These are phyloP conservation scores for Monosporascus sp. DNA, from an alignment of 2,329 filamentous ascomycete genomes.

Conservation along the genomic window DNA sequence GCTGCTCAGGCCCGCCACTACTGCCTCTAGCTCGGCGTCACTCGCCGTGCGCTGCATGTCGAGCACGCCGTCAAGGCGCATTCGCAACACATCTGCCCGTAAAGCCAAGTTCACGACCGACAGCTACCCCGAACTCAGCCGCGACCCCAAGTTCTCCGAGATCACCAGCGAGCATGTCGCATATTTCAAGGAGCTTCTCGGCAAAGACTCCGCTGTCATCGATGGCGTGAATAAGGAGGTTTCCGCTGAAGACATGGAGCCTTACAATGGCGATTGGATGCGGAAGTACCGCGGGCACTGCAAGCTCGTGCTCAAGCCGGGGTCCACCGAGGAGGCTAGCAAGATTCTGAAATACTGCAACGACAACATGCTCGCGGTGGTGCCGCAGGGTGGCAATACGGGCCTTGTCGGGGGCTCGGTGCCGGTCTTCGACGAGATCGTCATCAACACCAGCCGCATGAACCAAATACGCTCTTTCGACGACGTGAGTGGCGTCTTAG, in stretches of 20 bases:
- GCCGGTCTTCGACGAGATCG: conserved; percentile 96
- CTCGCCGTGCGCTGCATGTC: conserved; percentile 18
- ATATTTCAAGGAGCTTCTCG: conserved; percentile 77
- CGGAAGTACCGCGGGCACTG: conserved; percentile 93
- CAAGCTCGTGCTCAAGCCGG: conserved; percentile 79
- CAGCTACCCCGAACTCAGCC: conserved; percentile 76
- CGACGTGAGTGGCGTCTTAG: conserved; percentile 82
- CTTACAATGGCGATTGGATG: conserved; percentile 99
- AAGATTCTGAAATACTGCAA: conserved; percentile 93
- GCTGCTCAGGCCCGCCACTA: conserved; percentile 10
- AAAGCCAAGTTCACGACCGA: conserved; percentile 74
- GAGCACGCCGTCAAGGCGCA: conserved; percentile 18
- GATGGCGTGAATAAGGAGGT: conserved; percentile 73
- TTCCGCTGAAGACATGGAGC: conserved; percentile 71
- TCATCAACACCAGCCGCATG: conserved; percentile 86
- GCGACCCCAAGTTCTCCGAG: conserved; percentile 68
- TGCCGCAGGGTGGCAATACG: conserved; percentile 95
- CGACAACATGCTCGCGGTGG: conserved; percentile 82
- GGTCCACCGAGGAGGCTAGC: conserved; percentile 81
- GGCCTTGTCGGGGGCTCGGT: conserved; percentile 93
- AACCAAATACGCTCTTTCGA: conserved; percentile 89
- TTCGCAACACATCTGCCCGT: conserved; percentile 20
- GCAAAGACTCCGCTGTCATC: conserved; percentile 71
- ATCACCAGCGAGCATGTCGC: conserved; percentile 75
- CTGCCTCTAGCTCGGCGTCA: not conserved